Conservation (phyloP, 345 rosid species). For the Brassica incana region DNA sequence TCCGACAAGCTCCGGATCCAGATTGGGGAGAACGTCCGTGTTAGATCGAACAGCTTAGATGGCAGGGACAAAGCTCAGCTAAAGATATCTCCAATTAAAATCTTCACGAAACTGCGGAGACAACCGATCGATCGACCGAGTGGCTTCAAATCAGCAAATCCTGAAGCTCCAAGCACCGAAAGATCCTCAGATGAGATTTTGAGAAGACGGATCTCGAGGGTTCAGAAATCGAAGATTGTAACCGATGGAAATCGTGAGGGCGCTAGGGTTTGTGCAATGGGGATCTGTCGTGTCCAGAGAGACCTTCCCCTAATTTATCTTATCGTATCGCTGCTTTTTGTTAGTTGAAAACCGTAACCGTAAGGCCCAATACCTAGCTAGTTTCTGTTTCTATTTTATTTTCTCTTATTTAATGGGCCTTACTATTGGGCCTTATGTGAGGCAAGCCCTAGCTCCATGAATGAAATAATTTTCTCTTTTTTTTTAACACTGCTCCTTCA, state of each 20-base stretch:
- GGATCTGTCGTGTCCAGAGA: background rate
- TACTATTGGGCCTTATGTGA: background rate
- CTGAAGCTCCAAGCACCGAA: background rate
- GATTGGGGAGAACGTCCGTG: background rate
- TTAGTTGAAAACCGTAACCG: background rate
- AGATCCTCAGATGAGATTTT: background rate
- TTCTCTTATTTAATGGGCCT: background rate
- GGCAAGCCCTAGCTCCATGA: background rate
- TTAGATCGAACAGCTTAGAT: background rate
- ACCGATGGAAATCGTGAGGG: conserved; percentile 8
- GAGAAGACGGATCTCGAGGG: background rate
- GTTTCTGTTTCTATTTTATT: background rate
- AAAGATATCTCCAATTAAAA: background rate
- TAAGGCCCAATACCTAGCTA: background rate
- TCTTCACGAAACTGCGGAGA: conserved; percentile 5
- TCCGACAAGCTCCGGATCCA: background rate
- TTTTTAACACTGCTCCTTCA: too few species aligned
- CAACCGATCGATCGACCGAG: background rate
- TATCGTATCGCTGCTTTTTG: background rate
- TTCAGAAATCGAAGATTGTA: background rate
- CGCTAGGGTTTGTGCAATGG: conserved; percentile 32
- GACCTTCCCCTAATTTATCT: background rate
- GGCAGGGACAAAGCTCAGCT: conserved; percentile 7
- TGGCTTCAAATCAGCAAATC: conserved; percentile 23
- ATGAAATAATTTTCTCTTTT: too few species aligned